phyloP scores from a whole-genome alignment of 805 yeast genomes.

The Hanseniaspora lindneri region DNA sequence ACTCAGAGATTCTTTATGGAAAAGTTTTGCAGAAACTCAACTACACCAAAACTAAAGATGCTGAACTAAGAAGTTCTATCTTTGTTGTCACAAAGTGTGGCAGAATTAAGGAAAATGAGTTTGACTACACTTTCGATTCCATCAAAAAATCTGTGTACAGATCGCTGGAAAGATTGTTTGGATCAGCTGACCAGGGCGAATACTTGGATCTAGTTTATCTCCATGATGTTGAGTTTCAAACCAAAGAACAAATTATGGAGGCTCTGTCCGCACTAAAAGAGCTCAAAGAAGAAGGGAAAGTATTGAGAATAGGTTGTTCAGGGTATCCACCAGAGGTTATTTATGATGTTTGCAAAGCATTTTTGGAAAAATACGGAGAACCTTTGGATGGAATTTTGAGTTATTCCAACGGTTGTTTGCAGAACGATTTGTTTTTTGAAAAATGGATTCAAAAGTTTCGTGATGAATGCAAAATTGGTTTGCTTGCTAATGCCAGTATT shows the following conservation, averaged over 20 bases:
- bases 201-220: conserved; percentile 74
- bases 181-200: conserved; percentile 32
- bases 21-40: conserved; percentile 36
- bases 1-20: conserved; percentile 68
- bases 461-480: conserved; percentile 30
- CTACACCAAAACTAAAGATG: conserved; percentile 24
- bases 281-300: conserved; percentile 48
- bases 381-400: conserved; percentile 61
- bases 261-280: conserved; percentile 52
- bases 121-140: conserved; percentile 56
- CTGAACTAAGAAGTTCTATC: conserved; percentile 47
- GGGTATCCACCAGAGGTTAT: conserved; percentile 77
- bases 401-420: conserved; percentile 72
- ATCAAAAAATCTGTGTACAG: conserved; percentile 54
- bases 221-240: conserved; percentile 80
- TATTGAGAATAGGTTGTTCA: conserved; percentile 58
- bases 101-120: conserved; percentile 51
- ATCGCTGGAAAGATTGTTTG: conserved; percentile 47
- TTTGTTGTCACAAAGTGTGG: conserved; percentile 81
- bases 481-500: conserved; percentile 71
- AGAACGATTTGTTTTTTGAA: conserved; percentile 48
- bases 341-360: conserved; percentile 36
- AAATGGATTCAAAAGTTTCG: conserved; percentile 19
- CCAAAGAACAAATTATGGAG: conserved; percentile 39
- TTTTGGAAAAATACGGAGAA: conserved; percentile 20